These are phyloP conservation scores for Juglanconis sp. DNA, from an alignment of 2,329 filamentous ascomycete genomes.

Conservation along the genomic window DNA sequence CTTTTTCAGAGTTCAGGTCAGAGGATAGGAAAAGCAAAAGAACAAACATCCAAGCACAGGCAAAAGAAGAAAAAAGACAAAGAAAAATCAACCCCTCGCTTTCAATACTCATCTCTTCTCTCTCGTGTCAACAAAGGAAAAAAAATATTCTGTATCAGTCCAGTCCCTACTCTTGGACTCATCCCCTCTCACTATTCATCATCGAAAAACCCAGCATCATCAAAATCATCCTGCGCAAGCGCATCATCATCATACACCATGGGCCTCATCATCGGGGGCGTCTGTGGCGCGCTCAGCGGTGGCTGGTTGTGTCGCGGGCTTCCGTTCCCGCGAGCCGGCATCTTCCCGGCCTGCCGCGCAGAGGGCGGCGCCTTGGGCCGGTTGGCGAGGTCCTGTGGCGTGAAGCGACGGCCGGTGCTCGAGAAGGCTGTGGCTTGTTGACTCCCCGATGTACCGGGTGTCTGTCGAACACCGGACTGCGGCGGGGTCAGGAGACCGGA, in stretches of 20 bases:
- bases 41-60: background rate
- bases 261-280: constrained; percentile 60
- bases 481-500: constrained; percentile 89
- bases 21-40: constrained; percentile 1
- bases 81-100: background rate
- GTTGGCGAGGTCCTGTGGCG: constrained; percentile 46
- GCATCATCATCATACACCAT: constrained; percentile 61
- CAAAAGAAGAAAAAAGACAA: background rate
- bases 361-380: constrained; percentile 31
- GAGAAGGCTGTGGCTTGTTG: constrained; percentile 60
- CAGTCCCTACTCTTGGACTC: background rate
- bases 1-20: background rate
- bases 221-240: constrained; percentile 51
- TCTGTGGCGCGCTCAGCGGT: constrained; percentile 42
- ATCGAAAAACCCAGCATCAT: constrained; percentile 52
- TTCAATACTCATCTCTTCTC: background rate
- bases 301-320: constrained; percentile 43
- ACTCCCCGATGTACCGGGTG: constrained; percentile 39
- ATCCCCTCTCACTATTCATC: constrained; percentile 18
- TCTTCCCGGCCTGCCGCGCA: constrained; percentile 37
- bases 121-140: constrained; percentile 10
- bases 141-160: background rate
- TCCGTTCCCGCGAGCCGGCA: constrained; percentile 29
- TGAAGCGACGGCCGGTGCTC: constrained; percentile 57
- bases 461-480: constrained; percentile 66